phyloP scores from a whole-genome alignment of 345 rosid genomes.

The Citrus mangshanensis region DNA sequence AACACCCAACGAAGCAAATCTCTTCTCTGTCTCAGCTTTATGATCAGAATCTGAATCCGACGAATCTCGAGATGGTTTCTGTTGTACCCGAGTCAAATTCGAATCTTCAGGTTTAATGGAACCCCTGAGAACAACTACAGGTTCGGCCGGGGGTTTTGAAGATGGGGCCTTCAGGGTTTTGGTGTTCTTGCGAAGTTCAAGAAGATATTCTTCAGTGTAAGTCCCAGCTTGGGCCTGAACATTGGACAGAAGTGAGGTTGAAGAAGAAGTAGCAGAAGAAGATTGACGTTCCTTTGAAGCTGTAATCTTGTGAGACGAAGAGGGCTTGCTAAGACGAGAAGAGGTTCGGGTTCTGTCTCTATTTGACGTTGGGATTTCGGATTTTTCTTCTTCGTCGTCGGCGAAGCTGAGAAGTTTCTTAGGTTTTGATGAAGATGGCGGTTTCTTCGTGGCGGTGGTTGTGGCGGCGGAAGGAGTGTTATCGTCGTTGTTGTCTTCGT shows the following conservation, averaged over 20 bases:
- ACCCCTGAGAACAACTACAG: slow-evolving; percentile 57
- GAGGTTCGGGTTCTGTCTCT: slow-evolving; percentile 31
- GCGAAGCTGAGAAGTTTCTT: slow-evolving; percentile 84
- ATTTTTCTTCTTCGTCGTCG: slow-evolving; percentile 67
- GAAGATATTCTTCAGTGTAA: slow-evolving; percentile 85
- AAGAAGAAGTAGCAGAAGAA: slow-evolving; percentile 21
- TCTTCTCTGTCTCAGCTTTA: slow-evolving; percentile 22
- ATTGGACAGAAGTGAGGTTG: slow-evolving; percentile 47
- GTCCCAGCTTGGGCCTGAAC: slow-evolving; percentile 84
- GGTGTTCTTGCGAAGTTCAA: slow-evolving; percentile 84
- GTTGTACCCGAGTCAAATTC: not conserved
- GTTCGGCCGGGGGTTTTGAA: slow-evolving; percentile 49
- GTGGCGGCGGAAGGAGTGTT: slow-evolving; percentile 10
- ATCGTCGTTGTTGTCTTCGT: slow-evolving; percentile 27
- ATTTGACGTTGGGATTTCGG: slow-evolving; percentile 13
- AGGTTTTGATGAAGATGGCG: slow-evolving; percentile 42
- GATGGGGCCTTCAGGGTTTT: slow-evolving; percentile 54
- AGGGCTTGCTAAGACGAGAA: slow-evolving; percentile 36
- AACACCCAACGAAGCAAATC: slow-evolving; percentile 33
- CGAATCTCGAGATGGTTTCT: not conserved
- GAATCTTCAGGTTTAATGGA: slow-evolving; percentile 40
- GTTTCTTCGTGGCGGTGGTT: slow-evolving; percentile 18
- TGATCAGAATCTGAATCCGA: slow-evolving; percentile 11
- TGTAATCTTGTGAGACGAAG: slow-evolving; percentile 59
- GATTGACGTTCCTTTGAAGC: slow-evolving; percentile 52